Base-by-base conservation (phyloP, 2,329 filamentous ascomycete species). In the Scortechinia acanthostroma region DNA sequence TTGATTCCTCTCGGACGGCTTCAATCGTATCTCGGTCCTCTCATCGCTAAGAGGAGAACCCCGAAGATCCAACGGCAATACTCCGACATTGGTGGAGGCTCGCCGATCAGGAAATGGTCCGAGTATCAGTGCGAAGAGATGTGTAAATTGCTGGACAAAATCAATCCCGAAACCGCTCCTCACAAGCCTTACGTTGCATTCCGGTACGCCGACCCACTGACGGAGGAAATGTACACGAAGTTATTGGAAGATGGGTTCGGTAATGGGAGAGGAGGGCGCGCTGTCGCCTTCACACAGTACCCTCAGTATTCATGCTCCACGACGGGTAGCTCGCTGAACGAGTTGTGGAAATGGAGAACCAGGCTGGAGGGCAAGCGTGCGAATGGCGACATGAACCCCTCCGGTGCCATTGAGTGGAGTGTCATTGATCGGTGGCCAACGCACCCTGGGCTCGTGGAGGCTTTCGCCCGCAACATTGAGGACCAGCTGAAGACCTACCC, bases 131-230 rank as follows among this genome's bases (percentile, higher is more conserved):
- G 82, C 48, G 74, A 76, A 48, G 91, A 97, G 66, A 96, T 97
- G 89, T 98, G 93, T 77, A 96, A 95, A 73, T 78, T 97, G 44
- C 75, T 98, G 44, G 93, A 98, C 73, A 77, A 84, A 54, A 86
- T 89, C 49, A 94, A 86, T 2, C 93, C 93, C 4, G 86, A 95
- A 59, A 95, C 91, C 1, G 93, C 93, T 3, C 93, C 93, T 4
- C 93, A 98, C 62, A 96, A 93, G 63, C 93, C 93, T 5, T 98
- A 98, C 58, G 90, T 97, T 42, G 91, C 93, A 14, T 98, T 98
- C 63, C 86, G 93, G 50, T 98, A 98, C 59, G 91, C 94, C 14
- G 76, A 91, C 49, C 93, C 93, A 1, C 66, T 98, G 58, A 98
- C 93, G 2, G 93, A 97, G 67, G 82, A 95, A 54, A 95, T 91